Evolutionary conservation across 2,329 filamentous ascomycete genomes (phyloP).

Genomic region (Aspergillus candidus): DNA sequence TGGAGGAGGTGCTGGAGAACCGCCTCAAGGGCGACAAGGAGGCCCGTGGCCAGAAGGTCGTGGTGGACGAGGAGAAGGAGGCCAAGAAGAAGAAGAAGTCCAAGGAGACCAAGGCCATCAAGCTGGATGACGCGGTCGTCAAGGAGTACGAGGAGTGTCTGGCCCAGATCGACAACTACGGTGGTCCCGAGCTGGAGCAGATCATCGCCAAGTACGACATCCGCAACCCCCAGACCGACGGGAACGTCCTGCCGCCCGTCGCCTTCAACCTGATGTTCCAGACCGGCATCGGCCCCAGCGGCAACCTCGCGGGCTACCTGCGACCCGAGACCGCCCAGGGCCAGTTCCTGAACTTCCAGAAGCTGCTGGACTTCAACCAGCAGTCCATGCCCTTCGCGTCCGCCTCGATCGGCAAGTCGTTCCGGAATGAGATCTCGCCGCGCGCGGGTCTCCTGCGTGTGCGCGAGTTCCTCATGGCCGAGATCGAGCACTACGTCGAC

Average conservation of each 20-base stretch:
- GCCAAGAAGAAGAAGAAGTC: slow-evolving; percentile 85
- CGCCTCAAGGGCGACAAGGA: slow-evolving; percentile 87
- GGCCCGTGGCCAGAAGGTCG: slow-evolving; percentile 71
- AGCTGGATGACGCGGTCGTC: slow-evolving; percentile 78
- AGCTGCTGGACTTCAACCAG: slow-evolving; percentile 94
- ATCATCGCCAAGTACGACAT: slow-evolving; percentile 90
- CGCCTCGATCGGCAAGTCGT: slow-evolving; percentile 94
- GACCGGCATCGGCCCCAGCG: slow-evolving; percentile 87
- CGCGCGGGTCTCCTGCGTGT: slow-evolving; percentile 86
- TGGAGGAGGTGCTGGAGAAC: slow-evolving; percentile 85
- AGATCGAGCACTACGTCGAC: slow-evolving; percentile 98
- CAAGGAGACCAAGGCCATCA: slow-evolving; percentile 70
- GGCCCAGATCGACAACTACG: slow-evolving; percentile 93
- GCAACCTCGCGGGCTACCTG: slow-evolving; percentile 77
- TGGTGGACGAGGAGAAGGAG: slow-evolving; percentile 65
- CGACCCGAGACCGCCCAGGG: slow-evolving; percentile 95
- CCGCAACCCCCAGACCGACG: slow-evolving; percentile 75
- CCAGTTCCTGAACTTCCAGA: slow-evolving; percentile 95
- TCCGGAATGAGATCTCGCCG: slow-evolving; percentile 96
- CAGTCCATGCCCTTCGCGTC: slow-evolving; percentile 94
- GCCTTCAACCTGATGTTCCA: slow-evolving; percentile 99
- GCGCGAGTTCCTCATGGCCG: slow-evolving; percentile 96
- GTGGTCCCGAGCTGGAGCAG: slow-evolving; percentile 74
- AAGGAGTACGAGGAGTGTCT: slow-evolving; percentile 87
- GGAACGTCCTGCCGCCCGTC: slow-evolving; percentile 71